Base-by-base conservation (phyloP, 2,329 filamentous ascomycete genomes). In the Elsinoe australis region DNA sequence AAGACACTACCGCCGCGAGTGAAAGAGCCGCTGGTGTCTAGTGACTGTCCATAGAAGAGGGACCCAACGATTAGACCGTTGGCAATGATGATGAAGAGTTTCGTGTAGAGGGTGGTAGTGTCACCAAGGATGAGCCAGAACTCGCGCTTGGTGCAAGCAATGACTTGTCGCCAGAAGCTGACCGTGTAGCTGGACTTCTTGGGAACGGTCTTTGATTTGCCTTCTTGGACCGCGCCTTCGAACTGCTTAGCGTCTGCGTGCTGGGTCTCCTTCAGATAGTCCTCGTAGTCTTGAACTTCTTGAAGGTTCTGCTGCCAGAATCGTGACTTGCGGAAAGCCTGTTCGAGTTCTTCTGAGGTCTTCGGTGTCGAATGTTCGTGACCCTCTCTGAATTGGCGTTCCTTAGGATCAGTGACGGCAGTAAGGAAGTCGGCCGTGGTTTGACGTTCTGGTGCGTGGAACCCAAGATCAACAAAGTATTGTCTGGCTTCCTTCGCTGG, bases 381-480 rank as follows among this genome's bases (percentile, higher is more conserved):
- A 1, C 82, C 83, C 0, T 71, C 64, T 15, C 82, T 76, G 60
- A 88, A 82, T 12, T 75, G 73, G 28, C 87, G 75, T 58, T 87
- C 85, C 7, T 75, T 77, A 1, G 82, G 77, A 60, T 90, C 86
- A 1, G 83, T 87, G 12, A 87, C 72, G 0, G 83, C 81, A 1
- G 85, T 88, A 35, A 89, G 64, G 66, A 88, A 89, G 61, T 89
- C 85, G 1, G 84, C 79, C 0, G 85, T 88, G 0, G 85, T 89
- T 59, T 82, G 75, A 42, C 77, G 68, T 4, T 76, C 69, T 0
- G 75, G 74, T 51, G 71, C 78, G 41, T 76, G 58, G 61, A 80
- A 84, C 7, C 82, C 82, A 12, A 85, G 69, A 42, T 79, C 70
- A 51, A 79, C 70, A 59, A 87, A 85, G 62, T 84, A 86, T 50